Base-by-base conservation (phyloP, 75 land plant genomes). In the Pinus taeda region DNA sequence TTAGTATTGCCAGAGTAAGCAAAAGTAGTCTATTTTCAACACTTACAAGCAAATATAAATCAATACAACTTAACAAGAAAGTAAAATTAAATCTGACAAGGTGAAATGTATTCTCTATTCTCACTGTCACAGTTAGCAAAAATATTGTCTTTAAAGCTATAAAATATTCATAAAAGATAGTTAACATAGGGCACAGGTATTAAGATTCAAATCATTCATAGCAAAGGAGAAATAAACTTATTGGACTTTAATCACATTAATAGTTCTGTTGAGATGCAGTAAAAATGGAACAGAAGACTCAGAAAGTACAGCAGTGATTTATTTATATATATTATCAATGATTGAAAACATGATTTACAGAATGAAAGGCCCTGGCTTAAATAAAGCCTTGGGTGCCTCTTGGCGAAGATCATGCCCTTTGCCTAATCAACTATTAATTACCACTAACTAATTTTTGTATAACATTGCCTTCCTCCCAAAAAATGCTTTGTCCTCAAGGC, bases 61-160 rank as follows among this genome's bases (percentile, higher is more conserved):
- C 22, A 37, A 24, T 56, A 57, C 14, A 49, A 69, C 72, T 20
- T 57, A 69, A 33, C 17, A 21, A 53, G 26, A 66, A 49, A 70
- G 61, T 60, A 57, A 57, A 20, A 33, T 60, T 59, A 67, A 69
- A 37, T 76, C 33, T 59, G 33, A 45, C 30, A 70, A 56, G 71
- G 22, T 39, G 39, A 70, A 58, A 79, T 4, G 20, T 70, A 8
- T 15, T 79, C 15, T 55, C 26, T 39, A 30, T 37, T 36, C 60
- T 14, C 29, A 53, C 13, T 42, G 42, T 17, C 37, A 39, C 58
- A 30, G 58, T n/a, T n/a, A 71, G 73, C 45, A 45, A 71, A 45
- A 71, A 37, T 11, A 15, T 30, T 33, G 3, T 6, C 4, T 63
- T 22, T 45, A 22, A 69, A 33, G 74, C 53, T 20, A 14, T 62